Evolutionary conservation across 306 rosid species (phyloP), one percentile per base, ranked within the genome.

Genomic region (Begonia loranthoides): DNA sequence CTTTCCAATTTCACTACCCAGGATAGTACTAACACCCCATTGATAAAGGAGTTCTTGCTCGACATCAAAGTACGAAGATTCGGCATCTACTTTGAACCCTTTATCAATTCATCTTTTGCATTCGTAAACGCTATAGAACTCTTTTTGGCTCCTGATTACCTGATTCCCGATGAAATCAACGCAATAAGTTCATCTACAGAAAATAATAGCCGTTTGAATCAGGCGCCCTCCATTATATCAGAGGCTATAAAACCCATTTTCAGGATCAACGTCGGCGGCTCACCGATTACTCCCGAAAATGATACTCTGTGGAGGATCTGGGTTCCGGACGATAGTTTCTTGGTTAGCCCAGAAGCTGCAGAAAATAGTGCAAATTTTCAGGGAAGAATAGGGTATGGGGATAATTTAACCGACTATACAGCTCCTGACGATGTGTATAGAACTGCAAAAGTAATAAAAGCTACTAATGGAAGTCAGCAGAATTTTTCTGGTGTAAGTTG

Each of bases 121-220:
- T 51, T 61, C 14, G 58, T 61, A 2, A 61, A 61, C 10, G 57
- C 66, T 4, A 61, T 61, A 15, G 66, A 51, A 61, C 6, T 61
- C 17, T 41, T 61, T 15, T 10, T 21, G 16, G 57, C 8, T 24
- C 57, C 65, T 16, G 51, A n/a, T 0, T 5, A 13, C 4, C 21
- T 50, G 9, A 51, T 17, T 36, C 44, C 43, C 15, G 46, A 1
- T 1, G 15, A 9, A 19, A 8, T 16, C 13, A 2, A 28, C 19
- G n/a, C 33, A 0, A 2, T 6, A 15, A 12, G 5, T 46, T 58
- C 34, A 39, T 11, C 55, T 50, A 15, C 9, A 59, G 33, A 6
- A 12, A 11, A 17, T 2, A 17, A 2, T 9, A 7, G 13, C 34
- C 0, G 38, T 9, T 12, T 33, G 2, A 9, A 8, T 0, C 10